phyloP scores from a whole-genome alignment of 345 rosid genomes.

The Litchi chinensis region DNA sequence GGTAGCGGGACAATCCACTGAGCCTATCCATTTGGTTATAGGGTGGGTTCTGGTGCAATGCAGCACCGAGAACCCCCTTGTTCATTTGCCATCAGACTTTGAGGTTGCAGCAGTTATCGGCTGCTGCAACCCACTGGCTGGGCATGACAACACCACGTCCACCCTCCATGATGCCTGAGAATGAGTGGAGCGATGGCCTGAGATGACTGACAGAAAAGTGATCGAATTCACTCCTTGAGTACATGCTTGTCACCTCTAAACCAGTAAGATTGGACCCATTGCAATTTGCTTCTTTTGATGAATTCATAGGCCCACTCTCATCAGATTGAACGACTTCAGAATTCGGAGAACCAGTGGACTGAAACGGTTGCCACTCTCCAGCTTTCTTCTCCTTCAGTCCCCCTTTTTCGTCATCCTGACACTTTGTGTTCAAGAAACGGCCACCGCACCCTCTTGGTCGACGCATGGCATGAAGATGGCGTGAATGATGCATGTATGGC shows the following conservation, averaged over 20 bases:
- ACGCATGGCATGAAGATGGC: slow-evolving; percentile 95
- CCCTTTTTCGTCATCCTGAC: slow-evolving; percentile 25
- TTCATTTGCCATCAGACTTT: slow-evolving; percentile 45
- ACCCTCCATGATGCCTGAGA: slow-evolving; percentile 43
- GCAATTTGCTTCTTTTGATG: slow-evolving; percentile 54
- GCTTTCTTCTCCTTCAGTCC: slow-evolving; percentile 40
- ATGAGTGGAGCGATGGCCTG: slow-evolving; percentile 39
- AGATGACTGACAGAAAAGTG: slow-evolving; percentile 40
- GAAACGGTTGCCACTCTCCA: slow-evolving; percentile 22
- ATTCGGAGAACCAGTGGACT: slow-evolving; percentile 66
- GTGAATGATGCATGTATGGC: slow-evolving; percentile 91
- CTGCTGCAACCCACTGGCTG: slow-evolving; percentile 72
- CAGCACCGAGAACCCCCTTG: slow-evolving; percentile 31
- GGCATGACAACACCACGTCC: slow-evolving; percentile 63
- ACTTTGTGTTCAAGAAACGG: slow-evolving; percentile 83
- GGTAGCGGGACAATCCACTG: slow-evolving; percentile 29
- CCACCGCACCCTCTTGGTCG: slow-evolving; percentile 97
- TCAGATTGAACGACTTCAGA: slow-evolving; percentile 84
- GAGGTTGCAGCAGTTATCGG: slow-evolving; percentile 60
- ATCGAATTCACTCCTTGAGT: slow-evolving; percentile 38
- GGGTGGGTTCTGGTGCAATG: slow-evolving; percentile 26
- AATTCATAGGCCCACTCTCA: slow-evolving; percentile 60
- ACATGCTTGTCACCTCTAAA: slow-evolving; percentile 82
- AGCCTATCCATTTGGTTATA: slow-evolving; percentile 41
- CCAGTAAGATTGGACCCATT: slow-evolving; percentile 50